Evolutionary conservation across 2,329 filamentous ascomycete genomes (phyloP), one percentile per base, ranked within the genome.

Genomic region (Colletotrichum lini): DNA sequence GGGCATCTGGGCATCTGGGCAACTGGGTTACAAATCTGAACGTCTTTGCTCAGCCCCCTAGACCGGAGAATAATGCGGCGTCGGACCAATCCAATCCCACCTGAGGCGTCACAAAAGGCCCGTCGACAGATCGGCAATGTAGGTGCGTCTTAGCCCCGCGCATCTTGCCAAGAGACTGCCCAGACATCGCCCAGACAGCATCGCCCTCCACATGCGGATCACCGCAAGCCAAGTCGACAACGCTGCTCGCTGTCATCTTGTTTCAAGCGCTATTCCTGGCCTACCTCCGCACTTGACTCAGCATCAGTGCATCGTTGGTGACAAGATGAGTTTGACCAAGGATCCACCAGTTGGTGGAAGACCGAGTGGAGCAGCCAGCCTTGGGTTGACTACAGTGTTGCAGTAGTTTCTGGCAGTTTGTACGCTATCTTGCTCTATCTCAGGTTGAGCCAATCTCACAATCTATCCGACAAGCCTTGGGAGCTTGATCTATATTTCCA

Each of bases 191-290:
- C 68, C 68, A 71, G 68, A 71, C 68, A 68, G 45, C 58, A 68
- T 71, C 58, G 58, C 65, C 65, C 63, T 71, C 65, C 65, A 71
- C 58, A 63, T 71, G 65, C 65, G 68, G 68, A 71, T 71, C 58
- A 71, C 56, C 60, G 44, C 67, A 59, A 30, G 60, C 70, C 70
- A 72, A 61, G 64, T 64, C 69, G 52, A 64, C 69, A 67, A 64
- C 67, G 57, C 67, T 72, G 62, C 52, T 69, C 70, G 54, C 70
- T 73, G 67, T 67, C 72, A 65, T 64, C 50, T 65, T 70, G 72
- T 74, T 74, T 74, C 70, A 73, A 73, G 72, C 70, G 54, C 70
- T 74, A 70, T 74, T 71, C 63, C 70, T 74, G 72, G 67, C 64
- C 50, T 40, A 44, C 69, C 47, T 73, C 58, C 50, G 38, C 54